phyloP scores from a whole-genome alignment of 257 asterid genomes.

The Solanum dulcamara region DNA sequence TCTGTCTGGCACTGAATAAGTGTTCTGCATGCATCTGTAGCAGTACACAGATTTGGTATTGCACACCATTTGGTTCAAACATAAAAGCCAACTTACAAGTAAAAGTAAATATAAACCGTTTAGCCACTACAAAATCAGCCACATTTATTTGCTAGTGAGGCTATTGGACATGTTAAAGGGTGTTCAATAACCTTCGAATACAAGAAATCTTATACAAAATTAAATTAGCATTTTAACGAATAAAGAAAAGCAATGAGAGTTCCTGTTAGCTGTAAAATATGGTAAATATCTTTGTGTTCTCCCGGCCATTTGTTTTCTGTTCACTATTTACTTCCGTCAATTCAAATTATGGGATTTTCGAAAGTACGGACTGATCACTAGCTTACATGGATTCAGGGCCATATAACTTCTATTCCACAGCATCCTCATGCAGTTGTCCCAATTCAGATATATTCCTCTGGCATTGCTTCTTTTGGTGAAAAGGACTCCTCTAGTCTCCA shows the following conservation, averaged over 20 bases:
- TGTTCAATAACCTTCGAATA: not conserved
- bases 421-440: slow-evolving; percentile 54
- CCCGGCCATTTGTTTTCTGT: not conserved
- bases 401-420: slow-evolving; percentile 52
- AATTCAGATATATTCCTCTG: slow-evolving; percentile 46
- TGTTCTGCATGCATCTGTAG: not conserved
- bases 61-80: not conserved
- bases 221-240: not conserved
- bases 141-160: not conserved
- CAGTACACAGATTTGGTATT: not conserved
- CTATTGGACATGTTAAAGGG: not conserved
- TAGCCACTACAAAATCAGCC: not conserved
- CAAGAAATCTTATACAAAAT: not conserved
- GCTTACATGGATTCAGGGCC: slow-evolving; percentile 39
- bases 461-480: slow-evolving; percentile 17
- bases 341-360: not conserved
- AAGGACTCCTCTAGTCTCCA: slow-evolving; percentile 19
- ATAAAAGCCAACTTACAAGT: not conserved
- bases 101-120: not conserved
- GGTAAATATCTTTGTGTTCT: not conserved
- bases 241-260: not conserved
- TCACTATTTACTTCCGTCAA: not conserved
- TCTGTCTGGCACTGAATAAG: not conserved
- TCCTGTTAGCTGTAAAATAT: not conserved
- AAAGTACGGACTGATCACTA: not conserved